Percentiles rank a stretch among this genome's conserved stretches.
Conservation (phyloP, 2,329 filamentous ascomycete species). For the Xylariaceae sp. region DNA sequence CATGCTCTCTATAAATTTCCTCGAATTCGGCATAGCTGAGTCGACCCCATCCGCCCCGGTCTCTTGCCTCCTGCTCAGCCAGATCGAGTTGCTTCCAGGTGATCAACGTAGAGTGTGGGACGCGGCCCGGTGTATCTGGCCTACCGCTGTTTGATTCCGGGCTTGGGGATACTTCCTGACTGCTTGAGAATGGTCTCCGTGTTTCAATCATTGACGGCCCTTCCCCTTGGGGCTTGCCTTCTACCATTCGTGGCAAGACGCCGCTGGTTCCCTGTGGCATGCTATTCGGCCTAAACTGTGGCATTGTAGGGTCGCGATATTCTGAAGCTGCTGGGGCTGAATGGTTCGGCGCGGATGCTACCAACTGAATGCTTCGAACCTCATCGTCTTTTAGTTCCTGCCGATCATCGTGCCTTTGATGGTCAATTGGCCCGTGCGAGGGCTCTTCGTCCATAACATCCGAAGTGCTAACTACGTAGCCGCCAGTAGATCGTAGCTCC, state of each 20-base stretch:
- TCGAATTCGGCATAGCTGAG: conserved; percentile 83
- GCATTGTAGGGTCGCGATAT: conserved; percentile 66
- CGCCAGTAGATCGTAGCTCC: conserved; percentile 51
- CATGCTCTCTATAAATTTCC: conserved; percentile 62
- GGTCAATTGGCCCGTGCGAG: conserved; percentile 2
- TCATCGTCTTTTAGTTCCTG: not conserved
- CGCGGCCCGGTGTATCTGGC: conserved; percentile 37
- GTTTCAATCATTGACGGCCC: not conserved
- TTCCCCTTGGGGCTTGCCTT: not conserved
- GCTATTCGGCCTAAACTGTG: conserved; percentile 70
- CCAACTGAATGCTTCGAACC: not conserved
- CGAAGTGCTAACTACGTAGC: conserved; percentile 49
- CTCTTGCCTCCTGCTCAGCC: conserved; percentile 70
- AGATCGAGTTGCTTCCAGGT: conserved; percentile 64
- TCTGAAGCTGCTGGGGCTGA: conserved; percentile 22
- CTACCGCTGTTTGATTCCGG: conserved; percentile 18
- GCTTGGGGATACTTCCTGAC: not conserved
- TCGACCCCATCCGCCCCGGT: conserved; percentile 79
- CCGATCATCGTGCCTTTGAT: not conserved
- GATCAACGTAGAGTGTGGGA: conserved; percentile 47
- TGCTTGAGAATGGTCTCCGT: not conserved
- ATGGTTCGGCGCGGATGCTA: conserved; percentile 6
- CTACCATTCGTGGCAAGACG: not conserved
- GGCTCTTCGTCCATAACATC: conserved; percentile 24
- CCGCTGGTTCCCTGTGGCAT: conserved; percentile 23